Conservation (phyloP, 2,329 filamentous ascomycete genomes). For the Ilyonectria mors-panacis region DNA sequence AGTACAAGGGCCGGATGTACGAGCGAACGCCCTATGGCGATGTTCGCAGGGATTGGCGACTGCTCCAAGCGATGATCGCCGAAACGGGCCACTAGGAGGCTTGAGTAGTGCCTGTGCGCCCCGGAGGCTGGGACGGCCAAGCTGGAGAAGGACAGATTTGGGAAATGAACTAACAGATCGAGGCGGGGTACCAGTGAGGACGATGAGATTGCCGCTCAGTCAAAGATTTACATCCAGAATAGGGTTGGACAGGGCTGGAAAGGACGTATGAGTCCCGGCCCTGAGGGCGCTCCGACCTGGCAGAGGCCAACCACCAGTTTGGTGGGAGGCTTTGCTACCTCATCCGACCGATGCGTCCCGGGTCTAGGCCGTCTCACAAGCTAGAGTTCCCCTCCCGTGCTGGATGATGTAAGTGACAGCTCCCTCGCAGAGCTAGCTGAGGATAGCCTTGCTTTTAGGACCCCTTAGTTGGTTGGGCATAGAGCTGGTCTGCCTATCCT, state of each 20-base stretch:
- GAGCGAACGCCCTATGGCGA: constrained; percentile 22
- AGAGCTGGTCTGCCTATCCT: background rate
- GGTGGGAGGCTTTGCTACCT: constrained; percentile 15
- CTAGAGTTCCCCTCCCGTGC: constrained; percentile 14
- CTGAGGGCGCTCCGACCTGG: constrained; percentile 1
- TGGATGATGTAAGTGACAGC: constrained; percentile 42
- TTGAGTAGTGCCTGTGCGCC: constrained; percentile 32
- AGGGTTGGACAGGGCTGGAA: background rate
- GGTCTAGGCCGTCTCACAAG: constrained; percentile 9
- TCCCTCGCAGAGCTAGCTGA: constrained; percentile 34
- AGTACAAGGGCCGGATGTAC: constrained; percentile 32
- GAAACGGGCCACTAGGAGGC: constrained; percentile 17
- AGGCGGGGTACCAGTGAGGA: background rate
- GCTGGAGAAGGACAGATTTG: background rate
- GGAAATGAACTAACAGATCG: constrained; percentile 1
- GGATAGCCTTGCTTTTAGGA: background rate
- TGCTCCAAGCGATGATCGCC: constrained; percentile 16
- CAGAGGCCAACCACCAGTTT: background rate
- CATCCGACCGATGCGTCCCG: background rate
- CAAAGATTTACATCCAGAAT: background rate
- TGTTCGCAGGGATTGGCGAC: constrained; percentile 18
- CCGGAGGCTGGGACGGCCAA: constrained; percentile 22
- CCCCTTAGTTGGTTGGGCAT: background rate
- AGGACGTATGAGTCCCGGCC: background rate
- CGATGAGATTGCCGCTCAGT: background rate